These are phyloP conservation scores for Bathelium albidoporum DNA, from an alignment of 495 filamentous ascomycete genomes.

Conservation along the genomic window DNA sequence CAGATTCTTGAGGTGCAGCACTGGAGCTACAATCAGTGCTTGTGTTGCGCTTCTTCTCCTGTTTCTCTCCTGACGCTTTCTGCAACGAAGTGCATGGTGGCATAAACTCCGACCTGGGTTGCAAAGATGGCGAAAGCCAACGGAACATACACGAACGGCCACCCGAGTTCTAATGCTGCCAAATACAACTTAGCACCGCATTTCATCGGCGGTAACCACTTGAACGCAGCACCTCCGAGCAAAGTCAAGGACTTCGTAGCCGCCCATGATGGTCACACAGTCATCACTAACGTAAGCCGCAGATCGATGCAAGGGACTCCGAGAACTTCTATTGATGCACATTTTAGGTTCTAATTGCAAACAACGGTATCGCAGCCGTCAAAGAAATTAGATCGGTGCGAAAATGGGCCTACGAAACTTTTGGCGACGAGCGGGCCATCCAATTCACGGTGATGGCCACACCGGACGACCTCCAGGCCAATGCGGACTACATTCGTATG, in stretches of 20 bases:
- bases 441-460: constrained; percentile 99
- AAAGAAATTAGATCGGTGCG: constrained; percentile 97
- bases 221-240: constrained; percentile 66
- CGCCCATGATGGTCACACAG: constrained; percentile 81
- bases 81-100: neutral
- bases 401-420: constrained; percentile 99
- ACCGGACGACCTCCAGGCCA: constrained; percentile 94
- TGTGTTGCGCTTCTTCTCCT: neutral
- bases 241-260: constrained; percentile 92
- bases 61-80: neutral
- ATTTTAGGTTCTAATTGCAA: constrained; percentile 87
- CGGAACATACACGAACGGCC: constrained; percentile 40
- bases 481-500: constrained; percentile 99
- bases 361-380: constrained; percentile 98
- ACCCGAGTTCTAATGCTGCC: constrained; percentile 53
- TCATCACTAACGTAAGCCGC: constrained; percentile 81
- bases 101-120: neutral
- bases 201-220: constrained; percentile 89
- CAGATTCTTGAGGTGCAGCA: neutral
- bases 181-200: constrained; percentile 75
- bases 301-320: neutral
- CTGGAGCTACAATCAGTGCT: neutral
- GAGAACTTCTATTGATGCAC: neutral
- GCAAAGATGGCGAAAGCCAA: constrained; percentile 12
- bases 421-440: constrained; percentile 95